Conservation (phyloP, 148 eudicot species). For the Vaccinium vitisidaea region DNA sequence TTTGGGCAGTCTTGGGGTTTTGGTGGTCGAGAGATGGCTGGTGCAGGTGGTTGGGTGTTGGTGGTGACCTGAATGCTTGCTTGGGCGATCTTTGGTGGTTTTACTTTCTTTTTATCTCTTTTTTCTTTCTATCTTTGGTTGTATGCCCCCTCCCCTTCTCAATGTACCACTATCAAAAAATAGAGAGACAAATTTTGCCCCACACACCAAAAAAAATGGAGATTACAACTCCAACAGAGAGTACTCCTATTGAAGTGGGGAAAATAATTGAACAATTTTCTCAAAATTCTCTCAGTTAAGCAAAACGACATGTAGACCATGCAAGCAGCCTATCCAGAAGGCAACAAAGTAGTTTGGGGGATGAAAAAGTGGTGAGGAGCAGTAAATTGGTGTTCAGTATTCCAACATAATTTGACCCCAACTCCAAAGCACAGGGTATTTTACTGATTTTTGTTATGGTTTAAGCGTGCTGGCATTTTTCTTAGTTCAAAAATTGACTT, state of each 20-base stretch:
- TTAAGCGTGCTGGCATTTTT: not conserved
- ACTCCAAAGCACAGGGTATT: not conserved
- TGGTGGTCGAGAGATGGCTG: too few relatives aligned
- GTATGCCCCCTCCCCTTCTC: too few relatives aligned
- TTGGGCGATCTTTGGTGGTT: too few relatives aligned
- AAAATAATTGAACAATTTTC: not conserved
- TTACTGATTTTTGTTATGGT: not conserved
- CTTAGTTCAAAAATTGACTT: not conserved
- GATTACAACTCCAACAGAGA: not conserved
- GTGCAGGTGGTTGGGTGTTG: too few relatives aligned
- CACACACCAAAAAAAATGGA: not conserved
- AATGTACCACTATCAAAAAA: too few relatives aligned
- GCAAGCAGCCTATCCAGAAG: too few relatives aligned
- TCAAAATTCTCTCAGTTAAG: not conserved
- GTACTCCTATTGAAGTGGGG: not conserved
- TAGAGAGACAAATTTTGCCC: not conserved
- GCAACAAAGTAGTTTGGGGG: not conserved
- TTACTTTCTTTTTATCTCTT: too few relatives aligned
- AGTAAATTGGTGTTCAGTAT: not conserved
- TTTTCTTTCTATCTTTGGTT: too few relatives aligned
- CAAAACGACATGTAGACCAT: not conserved
- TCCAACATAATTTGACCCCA: not conserved
- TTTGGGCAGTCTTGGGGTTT: too few relatives aligned
- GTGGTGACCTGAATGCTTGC: too few relatives aligned
- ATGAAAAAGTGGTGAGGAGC: not conserved